A percentile compares a stretch with the other conserved stretches of the same genome.
phyloP scores from a whole-genome alignment of 176 grass and related monocot genomes.

The Carex myosuroides region DNA sequence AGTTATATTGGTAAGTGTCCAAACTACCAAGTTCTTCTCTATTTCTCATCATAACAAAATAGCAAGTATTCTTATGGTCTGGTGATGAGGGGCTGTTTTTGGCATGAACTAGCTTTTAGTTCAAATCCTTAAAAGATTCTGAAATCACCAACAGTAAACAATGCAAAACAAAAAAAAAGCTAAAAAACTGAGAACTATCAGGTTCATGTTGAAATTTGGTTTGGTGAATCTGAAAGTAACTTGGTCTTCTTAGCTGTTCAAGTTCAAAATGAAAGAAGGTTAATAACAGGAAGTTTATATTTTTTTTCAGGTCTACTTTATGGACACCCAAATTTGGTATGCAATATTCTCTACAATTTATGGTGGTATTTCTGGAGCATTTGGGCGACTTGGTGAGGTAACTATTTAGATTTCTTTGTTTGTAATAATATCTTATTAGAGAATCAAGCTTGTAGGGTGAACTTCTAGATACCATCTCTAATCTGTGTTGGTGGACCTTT shows the following conservation, averaged over 20 bases:
- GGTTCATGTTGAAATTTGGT: not conserved
- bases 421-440: not conserved
- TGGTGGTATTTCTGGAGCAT: conserved; percentile 88
- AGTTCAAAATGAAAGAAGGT: not conserved
- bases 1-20: conserved; percentile 62
- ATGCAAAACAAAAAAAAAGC: not conserved
- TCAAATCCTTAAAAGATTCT: not conserved
- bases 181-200: not conserved
- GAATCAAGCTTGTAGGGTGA: not conserved
- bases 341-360: conserved; percentile 87
- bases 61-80: not conserved
- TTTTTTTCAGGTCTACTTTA: conserved; percentile 74
- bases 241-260: not conserved
- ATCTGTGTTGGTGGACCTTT: not conserved
- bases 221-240: not conserved
- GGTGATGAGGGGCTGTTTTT: not conserved
- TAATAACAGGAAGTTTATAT: not conserved
- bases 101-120: not conserved
- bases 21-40: conserved; percentile 12
- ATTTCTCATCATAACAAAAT: not conserved
- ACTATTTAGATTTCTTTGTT: conserved; percentile 21
- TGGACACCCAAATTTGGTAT: conserved; percentile 99
- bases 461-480: not conserved
- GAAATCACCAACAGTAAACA: not conserved
- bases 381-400: conserved; percentile 94